Evolutionary conservation across 176 grass and related monocot species (phyloP).

Genomic region (Otatea glauca): DNA sequence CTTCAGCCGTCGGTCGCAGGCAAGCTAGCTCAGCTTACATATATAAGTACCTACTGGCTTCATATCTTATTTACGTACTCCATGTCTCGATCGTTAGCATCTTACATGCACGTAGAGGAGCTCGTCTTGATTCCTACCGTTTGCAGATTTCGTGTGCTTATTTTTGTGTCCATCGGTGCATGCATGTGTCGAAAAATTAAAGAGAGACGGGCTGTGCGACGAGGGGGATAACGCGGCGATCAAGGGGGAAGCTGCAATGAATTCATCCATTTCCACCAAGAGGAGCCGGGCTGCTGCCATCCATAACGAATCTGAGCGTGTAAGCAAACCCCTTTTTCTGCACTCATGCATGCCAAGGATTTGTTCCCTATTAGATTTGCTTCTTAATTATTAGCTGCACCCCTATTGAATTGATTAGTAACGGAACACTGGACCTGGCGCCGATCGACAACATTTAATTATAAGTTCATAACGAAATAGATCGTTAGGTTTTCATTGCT

Average conservation of each 20-base stretch:
- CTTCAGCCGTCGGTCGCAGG: slow-evolving; percentile 69
- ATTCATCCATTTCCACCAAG: slow-evolving; percentile 65
- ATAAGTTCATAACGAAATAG: background rate
- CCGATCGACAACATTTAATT: background rate
- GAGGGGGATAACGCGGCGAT: slow-evolving; percentile 52
- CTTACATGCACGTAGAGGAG: slow-evolving; percentile 6
- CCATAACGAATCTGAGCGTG: slow-evolving; percentile 96
- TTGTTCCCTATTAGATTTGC: background rate
- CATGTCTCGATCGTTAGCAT: slow-evolving; percentile 1
- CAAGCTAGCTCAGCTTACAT: slow-evolving; percentile 23
- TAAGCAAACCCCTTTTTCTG: slow-evolving; percentile 49
- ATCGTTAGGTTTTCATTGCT: background rate
- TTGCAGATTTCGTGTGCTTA: background rate
- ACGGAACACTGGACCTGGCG: background rate
- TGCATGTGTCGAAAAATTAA: slow-evolving; percentile 21
- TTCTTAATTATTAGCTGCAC: background rate
- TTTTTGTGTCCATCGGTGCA: background rate
- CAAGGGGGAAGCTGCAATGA: slow-evolving; percentile 43
- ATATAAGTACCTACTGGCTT: background rate
- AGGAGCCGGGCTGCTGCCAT: slow-evolving; percentile 71
- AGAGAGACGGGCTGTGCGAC: slow-evolving; percentile 65
- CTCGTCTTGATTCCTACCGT: background rate
- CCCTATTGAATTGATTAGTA: background rate
- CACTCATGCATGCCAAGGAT: slow-evolving; percentile 8
- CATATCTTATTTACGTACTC: background rate